Evolutionary conservation across 768 basidiomycete genomes (phyloP).

Genomic region (Psilocybe tampanensis): DNA sequence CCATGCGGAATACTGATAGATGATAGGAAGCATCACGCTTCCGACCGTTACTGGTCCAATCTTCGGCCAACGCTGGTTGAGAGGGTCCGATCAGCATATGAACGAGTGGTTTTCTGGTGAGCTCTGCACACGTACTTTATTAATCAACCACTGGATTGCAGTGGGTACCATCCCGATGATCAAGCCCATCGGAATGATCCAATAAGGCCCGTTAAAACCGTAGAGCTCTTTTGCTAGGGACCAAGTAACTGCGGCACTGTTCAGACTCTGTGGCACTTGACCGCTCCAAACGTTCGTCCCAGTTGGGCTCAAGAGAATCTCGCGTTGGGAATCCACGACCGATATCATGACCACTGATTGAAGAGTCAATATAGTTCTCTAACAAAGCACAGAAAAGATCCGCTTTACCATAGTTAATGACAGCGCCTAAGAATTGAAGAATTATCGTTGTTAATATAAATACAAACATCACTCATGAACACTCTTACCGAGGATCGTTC

Average conservation of each 20-base stretch:
- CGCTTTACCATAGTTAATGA: constrained; percentile 39
- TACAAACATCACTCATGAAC: too few species aligned
- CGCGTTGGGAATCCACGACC: constrained; percentile 53
- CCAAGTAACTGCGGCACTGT: constrained; percentile 66
- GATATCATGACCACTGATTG: constrained; percentile 58
- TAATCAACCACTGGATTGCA: constrained; percentile 54
- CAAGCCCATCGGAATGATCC: constrained; percentile 55
- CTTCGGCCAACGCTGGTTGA: constrained; percentile 49
- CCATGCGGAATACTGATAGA: constrained; percentile 48
- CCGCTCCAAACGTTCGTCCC: constrained; percentile 70
- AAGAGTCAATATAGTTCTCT: constrained; percentile 1
- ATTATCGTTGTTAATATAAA: background rate
- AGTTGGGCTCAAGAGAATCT: constrained; percentile 49
- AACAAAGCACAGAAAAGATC: background rate
- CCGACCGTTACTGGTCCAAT: constrained; percentile 55
- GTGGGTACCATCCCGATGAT: constrained; percentile 57
- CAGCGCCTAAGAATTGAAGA: constrained; percentile 33
- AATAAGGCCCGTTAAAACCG: constrained; percentile 54
- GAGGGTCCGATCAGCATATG: too few species aligned
- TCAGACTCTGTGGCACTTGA: constrained; percentile 50
- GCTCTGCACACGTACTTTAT: constrained; percentile 38
- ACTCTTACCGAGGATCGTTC: constrained; percentile 57
- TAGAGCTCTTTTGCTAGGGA: constrained; percentile 62
- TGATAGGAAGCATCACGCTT: constrained; percentile 55
- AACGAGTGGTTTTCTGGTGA: too few species aligned